These are phyloP conservation scores for Aspergillus sp. DNA, from an alignment of 2,329 filamentous ascomycete species.

Conservation along the genomic window DNA sequence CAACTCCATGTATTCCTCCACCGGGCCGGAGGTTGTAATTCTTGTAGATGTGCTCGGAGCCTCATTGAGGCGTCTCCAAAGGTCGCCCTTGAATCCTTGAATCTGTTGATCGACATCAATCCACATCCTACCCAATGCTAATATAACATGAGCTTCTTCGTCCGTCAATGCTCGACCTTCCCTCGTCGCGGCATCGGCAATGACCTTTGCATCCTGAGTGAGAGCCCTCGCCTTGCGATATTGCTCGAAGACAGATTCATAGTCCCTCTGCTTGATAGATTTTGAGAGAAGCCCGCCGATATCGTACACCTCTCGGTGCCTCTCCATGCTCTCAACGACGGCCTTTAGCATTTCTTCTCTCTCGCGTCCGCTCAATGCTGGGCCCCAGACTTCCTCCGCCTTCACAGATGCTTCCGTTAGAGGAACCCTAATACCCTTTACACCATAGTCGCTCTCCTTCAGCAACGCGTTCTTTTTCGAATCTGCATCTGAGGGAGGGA, in stretches of 20 bases:
- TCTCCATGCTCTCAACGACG: conserved; percentile 72
- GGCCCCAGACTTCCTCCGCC: conserved; percentile 96
- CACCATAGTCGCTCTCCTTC: conserved; percentile 90
- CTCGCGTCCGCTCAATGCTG: conserved; percentile 84
- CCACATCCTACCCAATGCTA: conserved; percentile 93
- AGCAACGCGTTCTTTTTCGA: conserved; percentile 84
- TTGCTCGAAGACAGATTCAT: conserved; percentile 82
- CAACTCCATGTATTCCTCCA: conserved; percentile 87
- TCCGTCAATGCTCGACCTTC: conserved; percentile 64
- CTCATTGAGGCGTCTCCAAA: conserved; percentile 78
- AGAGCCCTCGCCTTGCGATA: conserved; percentile 81
- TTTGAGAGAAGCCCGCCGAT: conserved; percentile 75
- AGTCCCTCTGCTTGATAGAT: conserved; percentile 86
- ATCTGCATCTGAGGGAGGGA: conserved; percentile 48
- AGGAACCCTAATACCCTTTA: conserved; percentile 82
- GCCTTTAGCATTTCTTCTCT: conserved; percentile 84
- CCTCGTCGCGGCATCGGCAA: conserved; percentile 60
- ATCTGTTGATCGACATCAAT: conserved; percentile 87
- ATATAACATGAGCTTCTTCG: conserved; percentile 77
- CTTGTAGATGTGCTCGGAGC: conserved; percentile 59
- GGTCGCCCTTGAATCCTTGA: conserved; percentile 79
- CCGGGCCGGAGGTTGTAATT: conserved; percentile 52
- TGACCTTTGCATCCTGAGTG: conserved; percentile 71
- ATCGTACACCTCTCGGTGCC: conserved; percentile 79
- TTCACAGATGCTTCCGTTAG: conserved; percentile 88